A percentile compares a stretch with the other conserved stretches of the same genome.
Evolutionary conservation across 2,329 filamentous ascomycete genomes (phyloP).

Genomic region (Celoporthe dispersa): DNA sequence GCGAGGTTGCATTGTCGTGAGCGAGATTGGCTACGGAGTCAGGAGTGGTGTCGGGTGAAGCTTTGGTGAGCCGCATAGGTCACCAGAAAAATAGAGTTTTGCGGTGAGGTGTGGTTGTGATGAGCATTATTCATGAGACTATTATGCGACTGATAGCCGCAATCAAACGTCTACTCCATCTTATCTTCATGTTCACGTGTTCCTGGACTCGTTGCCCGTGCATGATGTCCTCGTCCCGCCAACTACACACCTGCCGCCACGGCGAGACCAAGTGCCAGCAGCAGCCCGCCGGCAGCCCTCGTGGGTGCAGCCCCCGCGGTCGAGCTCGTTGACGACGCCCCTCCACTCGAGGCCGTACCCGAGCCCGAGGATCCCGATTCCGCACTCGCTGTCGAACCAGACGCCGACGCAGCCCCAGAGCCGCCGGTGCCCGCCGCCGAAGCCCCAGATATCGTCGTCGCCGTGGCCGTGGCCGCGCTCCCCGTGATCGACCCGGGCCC

Average conservation of each 20-base stretch:
- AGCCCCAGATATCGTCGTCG: conserved; percentile 29
- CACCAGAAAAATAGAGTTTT: neutral
- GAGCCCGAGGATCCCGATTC: neutral
- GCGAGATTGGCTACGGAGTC: conserved; percentile 3
- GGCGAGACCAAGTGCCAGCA: conserved; percentile 9
- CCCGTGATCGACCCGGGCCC: conserved; percentile 49
- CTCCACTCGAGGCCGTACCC: neutral
- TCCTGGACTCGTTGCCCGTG: neutral
- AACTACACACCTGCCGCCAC: conserved; percentile 1
- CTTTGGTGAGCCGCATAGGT: neutral
- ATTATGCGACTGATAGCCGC: neutral
- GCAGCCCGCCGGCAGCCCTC: neutral
- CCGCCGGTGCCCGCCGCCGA: neutral
- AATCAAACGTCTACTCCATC: neutral
- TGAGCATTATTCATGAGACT: neutral
- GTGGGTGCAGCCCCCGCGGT: neutral
- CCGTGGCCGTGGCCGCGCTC: conserved; percentile 42
- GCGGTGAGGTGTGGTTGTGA: conserved; percentile 12
- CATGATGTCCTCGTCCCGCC: neutral
- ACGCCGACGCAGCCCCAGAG: neutral
- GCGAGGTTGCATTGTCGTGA: neutral
- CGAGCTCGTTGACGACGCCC: neutral
- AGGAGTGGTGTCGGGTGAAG: neutral
- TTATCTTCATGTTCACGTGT: neutral
- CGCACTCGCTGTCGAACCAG: neutral